Evolutionary conservation across 768 basidiomycete species (phyloP), one percentile per base, ranked within the genome.

Genomic region (Boletus vinaceobasis): DNA sequence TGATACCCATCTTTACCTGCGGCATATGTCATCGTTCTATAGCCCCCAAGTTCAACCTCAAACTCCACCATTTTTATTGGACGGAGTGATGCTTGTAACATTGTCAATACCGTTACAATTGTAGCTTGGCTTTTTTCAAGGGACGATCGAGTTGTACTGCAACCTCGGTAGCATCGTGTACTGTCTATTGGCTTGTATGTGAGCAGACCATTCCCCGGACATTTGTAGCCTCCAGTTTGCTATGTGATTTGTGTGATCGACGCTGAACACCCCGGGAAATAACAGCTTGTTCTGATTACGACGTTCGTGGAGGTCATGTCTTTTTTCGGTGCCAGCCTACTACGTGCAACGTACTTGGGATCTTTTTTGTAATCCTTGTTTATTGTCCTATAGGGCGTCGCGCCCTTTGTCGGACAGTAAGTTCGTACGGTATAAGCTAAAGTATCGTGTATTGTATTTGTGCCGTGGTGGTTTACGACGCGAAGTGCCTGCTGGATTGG

Each of bases 1-100:
- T 31, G 58, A 64, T 69, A 61, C 66, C 65, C 61, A 21, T 44
- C 23, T 38, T 33, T 55, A 42, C 23, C 44, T 53, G 50, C 27
- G 42, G 40, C 53, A 32, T 43, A 29, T 53, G 29, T 23, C 45
- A 45, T 40, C 46, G 9, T 53, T 47, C 17, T 33, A 49, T 44
- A 37, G 21, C 33, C 39, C 39, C 33, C 40, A 17, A 45, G 23
- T 52, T 50, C 15, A 38, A 29, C 29, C 23, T 23, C n/a, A 33
- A 21, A 43, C n/a, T 51, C 42, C 19, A 1, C 27, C 33, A 37
- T 44, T 51, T 46, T 47, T 40, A 26, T 50, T 45, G 43, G 50
- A 56, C 44, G 43, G 40, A 43, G 31, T 56, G 38, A 46, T 40
- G 31, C 53, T 53, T 59, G 52, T 68, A 58, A 9, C 36, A 48